Base-by-base conservation (phyloP, 2,329 filamentous ascomycete species). In the Pseudogymnoascus sp. region DNA sequence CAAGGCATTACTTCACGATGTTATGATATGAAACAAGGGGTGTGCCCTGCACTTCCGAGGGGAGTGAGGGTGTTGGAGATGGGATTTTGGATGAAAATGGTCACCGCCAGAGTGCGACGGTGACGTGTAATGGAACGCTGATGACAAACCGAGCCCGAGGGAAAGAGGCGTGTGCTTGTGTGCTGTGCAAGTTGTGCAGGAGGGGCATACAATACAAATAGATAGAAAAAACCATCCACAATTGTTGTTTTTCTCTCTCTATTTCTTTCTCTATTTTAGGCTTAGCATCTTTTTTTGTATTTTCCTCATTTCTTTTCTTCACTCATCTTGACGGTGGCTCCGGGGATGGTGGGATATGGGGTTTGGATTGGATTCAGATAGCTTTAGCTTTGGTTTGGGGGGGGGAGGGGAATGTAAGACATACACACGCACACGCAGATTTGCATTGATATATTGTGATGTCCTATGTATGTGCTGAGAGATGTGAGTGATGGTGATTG, bases 301-400 rank as follows among this genome's bases (percentile, higher is more conserved):
- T 50, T 7, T 22, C 22, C 7, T 20, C 15, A n/a, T n/a, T n/a
- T n/a, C n/a, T n/a, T n/a, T n/a, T n/a, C n/a, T n/a, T n/a, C n/a
- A n/a, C 25, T 50, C 43, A 50, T 50, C 43, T 50, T 3, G 25
- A 50, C 43, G 43, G 43, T 50, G 43, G 43, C 43, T 30, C 43
- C 43, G 43, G n/a, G 43, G 43, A 50, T 50, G 43, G 30, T n/a
- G n/a, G n/a, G n/a, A n/a, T n/a, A n/a, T n/a, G n/a, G 43, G 43
- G 15, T 30, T 9, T 43, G 38, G 38, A 7, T 38, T 38, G 36
- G 36, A 43, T 25, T 25, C 39, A 30, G 28, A 30, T 30, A 30
- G 28, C 28, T 30, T 30, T n/a, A 47, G 41, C 41, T 25, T 12
- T 5, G 18, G 39, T 2, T 37, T 14, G 39, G 39, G 39, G 20